A percentile compares a stretch with the other conserved stretches of the same genome.
These are phyloP conservation scores for Alternaria postmessia DNA, from an alignment of 2,329 filamentous ascomycete species.

Conservation along the genomic window DNA sequence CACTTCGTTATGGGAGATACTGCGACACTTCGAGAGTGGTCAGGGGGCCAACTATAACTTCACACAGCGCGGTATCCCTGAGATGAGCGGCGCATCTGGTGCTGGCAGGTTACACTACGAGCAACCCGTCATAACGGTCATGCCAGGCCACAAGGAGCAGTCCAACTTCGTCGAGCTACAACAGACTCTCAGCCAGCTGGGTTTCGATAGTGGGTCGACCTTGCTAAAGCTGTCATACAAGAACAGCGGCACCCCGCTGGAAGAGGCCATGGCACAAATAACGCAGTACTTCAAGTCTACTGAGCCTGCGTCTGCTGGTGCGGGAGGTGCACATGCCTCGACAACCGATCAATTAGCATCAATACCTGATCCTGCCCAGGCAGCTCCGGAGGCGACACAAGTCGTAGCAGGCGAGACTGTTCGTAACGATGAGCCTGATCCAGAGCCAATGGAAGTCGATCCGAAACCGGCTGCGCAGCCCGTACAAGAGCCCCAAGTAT, in stretches of 20 bases:
- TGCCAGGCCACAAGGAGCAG: conserved; percentile 74
- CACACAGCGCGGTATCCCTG: conserved; percentile 80
- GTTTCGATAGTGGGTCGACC: conserved; percentile 83
- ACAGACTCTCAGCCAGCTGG: conserved; percentile 86
- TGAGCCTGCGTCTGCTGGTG: conserved; percentile 36
- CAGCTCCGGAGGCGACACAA: conserved; percentile 36
- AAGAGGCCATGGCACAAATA: conserved; percentile 86
- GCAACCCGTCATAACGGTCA: conserved; percentile 81
- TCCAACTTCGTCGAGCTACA: conserved; percentile 82
- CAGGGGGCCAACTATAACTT: conserved; percentile 69
- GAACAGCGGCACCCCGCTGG: conserved; percentile 77
- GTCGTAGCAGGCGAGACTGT: conserved; percentile 37
- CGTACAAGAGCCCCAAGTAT: conserved; percentile 19
- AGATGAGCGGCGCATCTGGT: conserved; percentile 64
- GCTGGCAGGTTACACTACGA: conserved; percentile 85
- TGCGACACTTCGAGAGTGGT: conserved; percentile 85
- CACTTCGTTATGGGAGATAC: conserved; percentile 85
- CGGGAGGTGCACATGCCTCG: conserved; percentile 40
- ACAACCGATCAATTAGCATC: conserved; percentile 39
- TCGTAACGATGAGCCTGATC: conserved; percentile 32
- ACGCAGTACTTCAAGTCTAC: conserved; percentile 72
- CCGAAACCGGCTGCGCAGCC: conserved; percentile 23
- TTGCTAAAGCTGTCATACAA: conserved; percentile 80
- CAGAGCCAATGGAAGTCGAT: conserved; percentile 45
- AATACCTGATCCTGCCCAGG: conserved; percentile 28